Conservation (phyloP, 306 rosid species). For the Trifolium subterraneum region DNA sequence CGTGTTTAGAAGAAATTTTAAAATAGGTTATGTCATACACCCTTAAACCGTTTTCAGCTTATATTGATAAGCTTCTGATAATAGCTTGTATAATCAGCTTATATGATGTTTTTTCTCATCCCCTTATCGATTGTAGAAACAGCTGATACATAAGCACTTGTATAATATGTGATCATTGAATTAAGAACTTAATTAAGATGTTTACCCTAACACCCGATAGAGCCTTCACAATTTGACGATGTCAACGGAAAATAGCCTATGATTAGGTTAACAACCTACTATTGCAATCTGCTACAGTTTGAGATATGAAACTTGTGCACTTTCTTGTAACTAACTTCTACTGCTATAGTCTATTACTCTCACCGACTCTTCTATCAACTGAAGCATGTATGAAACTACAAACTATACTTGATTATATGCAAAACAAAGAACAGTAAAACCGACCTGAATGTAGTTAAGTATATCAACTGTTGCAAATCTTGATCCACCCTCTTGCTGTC, state of each 20-base stretch:
- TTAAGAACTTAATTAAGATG: neutral
- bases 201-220: neutral
- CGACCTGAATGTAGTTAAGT: conserved; percentile 76
- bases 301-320: conserved; percentile 1
- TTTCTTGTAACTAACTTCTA: neutral
- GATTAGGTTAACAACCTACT: neutral
- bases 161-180: neutral
- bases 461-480: conserved; percentile 69
- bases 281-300: neutral
- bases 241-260: neutral
- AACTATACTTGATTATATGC: conserved; percentile 2
- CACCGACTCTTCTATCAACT: neutral
- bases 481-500: conserved; percentile 86
- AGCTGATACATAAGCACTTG: neutral
- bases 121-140: neutral
- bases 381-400: conserved; percentile 16
- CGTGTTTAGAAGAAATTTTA: neutral
- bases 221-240: neutral
- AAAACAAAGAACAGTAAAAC: neutral
- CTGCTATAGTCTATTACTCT: conserved; percentile 9
- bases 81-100: neutral
- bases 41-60: neutral
- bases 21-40: neutral
- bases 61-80: neutral
- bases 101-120: neutral